These are phyloP conservation scores for Trypanosoma avium DNA, from an alignment of 208 protist genomes.

Conservation along the genomic window DNA sequence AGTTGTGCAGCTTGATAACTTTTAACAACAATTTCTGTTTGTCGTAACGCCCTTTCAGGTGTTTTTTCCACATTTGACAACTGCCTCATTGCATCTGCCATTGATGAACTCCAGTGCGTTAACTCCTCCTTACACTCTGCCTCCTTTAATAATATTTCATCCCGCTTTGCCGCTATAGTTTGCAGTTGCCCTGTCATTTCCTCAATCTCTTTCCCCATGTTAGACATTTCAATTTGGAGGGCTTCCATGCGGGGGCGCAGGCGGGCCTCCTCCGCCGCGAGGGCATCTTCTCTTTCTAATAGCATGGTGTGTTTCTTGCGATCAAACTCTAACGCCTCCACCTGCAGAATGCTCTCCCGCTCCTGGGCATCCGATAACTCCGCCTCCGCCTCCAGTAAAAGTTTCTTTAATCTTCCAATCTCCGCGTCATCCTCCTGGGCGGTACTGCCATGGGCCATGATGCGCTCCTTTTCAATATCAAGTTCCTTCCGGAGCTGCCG, in stretches of 20 bases:
- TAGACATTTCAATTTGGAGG: constrained; percentile 65
- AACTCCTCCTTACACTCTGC: constrained; percentile 53
- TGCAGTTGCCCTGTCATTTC: constrained; percentile 46
- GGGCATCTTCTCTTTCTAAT: constrained; percentile 85
- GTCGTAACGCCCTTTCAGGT: constrained; percentile 77
- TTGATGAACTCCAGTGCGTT: constrained; percentile 41
- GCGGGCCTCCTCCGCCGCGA: constrained; percentile 87
- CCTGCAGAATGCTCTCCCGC: constrained; percentile 89
- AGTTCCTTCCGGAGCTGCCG: constrained; percentile 82
- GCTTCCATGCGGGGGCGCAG: constrained; percentile 81
- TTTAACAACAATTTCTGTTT: constrained; percentile 71
- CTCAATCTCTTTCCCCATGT: constrained; percentile 82
- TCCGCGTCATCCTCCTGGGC: constrained; percentile 82
- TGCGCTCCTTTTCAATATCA: constrained; percentile 70
- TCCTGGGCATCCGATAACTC: constrained; percentile 82
- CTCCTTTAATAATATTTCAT: constrained; percentile 55
- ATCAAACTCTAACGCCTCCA: constrained; percentile 91
- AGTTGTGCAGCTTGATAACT: constrained; percentile 58
- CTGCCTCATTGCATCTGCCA: constrained; percentile 70
- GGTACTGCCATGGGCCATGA: constrained; percentile 60
- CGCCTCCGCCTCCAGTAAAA: constrained; percentile 66
- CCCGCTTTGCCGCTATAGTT: constrained; percentile 39
- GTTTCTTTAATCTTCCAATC: constrained; percentile 81
- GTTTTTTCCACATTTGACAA: constrained; percentile 79
- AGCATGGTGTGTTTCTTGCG: constrained; percentile 85